These are phyloP conservation scores for Kodamaea fungicola DNA, from an alignment of 1,139 yeast species.

Conservation along the genomic window DNA sequence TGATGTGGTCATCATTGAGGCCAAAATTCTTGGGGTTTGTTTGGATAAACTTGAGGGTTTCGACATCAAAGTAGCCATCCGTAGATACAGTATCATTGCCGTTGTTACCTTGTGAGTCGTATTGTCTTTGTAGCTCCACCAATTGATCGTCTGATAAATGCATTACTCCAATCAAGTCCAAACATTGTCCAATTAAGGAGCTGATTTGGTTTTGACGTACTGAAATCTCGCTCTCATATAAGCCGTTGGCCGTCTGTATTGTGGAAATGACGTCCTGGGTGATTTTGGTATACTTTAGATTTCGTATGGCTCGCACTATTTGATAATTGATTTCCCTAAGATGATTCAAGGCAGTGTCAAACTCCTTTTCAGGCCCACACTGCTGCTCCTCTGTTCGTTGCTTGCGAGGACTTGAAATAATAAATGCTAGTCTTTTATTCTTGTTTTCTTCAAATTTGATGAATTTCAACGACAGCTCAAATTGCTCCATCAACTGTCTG, in stretches of 20 bases:
- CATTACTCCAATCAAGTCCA: constrained; percentile 25
- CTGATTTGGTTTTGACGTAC: constrained; percentile 24
- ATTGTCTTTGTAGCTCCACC: constrained; percentile 29
- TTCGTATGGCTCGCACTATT: constrained; percentile 33
- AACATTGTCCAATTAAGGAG: constrained; percentile 23
- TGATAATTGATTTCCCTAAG: constrained; percentile 38
- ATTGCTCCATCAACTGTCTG: constrained; percentile 26
- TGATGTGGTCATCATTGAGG: constrained; percentile 32
- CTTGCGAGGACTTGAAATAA: constrained; percentile 22
- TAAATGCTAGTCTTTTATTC: constrained; percentile 23
- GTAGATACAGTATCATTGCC: constrained; percentile 14
- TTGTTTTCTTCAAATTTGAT: constrained; percentile 14
- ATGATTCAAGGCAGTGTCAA: constrained; percentile 13
- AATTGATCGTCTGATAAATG: constrained; percentile 35
- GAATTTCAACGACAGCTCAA: constrained; percentile 23
- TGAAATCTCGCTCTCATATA: constrained; percentile 24
- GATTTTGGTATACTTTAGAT: constrained; percentile 37
- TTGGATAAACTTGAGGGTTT: constrained; percentile 34
- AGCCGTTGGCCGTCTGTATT: constrained; percentile 25
- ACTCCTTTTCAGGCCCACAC: background rate
- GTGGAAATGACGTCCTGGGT: constrained; percentile 25
- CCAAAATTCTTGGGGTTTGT: constrained; percentile 42
- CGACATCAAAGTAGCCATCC: constrained; percentile 31
- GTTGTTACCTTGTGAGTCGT: constrained; percentile 11
- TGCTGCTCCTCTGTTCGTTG: background rate